Percentiles rank a stretch among this genome's conserved stretches.
These are phyloP conservation scores for Leucosporidium creatinivorum DNA, from an alignment of 768 basidiomycete species.

Conservation along the genomic window DNA sequence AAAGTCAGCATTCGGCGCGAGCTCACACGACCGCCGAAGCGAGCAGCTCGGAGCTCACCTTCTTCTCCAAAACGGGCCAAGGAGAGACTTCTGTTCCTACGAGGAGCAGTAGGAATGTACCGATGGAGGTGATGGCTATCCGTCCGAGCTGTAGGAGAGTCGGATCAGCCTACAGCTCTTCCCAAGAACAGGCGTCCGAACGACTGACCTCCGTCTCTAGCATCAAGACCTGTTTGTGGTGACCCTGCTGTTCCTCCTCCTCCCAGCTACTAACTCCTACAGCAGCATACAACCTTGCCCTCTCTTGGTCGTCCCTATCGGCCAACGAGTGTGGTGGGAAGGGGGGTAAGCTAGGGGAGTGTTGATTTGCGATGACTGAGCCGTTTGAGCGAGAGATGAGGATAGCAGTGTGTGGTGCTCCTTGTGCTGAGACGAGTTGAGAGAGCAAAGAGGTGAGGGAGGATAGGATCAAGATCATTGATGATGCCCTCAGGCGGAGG, in stretches of 20 bases:
- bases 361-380: conserved; percentile 14
- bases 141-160: conserved; percentile 17
- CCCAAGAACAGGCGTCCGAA: too few relatives aligned
- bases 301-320: conserved; percentile 6
- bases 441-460: conserved; percentile 7
- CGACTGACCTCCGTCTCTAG: conserved; percentile 23
- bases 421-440: background rate
- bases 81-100: conserved; percentile 19
- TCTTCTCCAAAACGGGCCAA: conserved; percentile 31
- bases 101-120: conserved; percentile 29
- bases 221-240: conserved; percentile 7
- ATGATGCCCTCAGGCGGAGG: background rate
- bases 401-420: conserved; percentile 23
- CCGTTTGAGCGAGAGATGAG: conserved; percentile 5
- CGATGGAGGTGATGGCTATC: conserved; percentile 2
- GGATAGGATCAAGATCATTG: conserved; percentile 7
- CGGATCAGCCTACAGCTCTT: background rate
- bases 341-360: background rate
- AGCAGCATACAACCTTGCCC: conserved; percentile 22
- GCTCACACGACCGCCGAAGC: too few relatives aligned
- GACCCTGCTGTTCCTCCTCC: background rate
- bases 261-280: conserved; percentile 18
- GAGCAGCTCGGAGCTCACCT: conserved; percentile 8
- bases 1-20: too few relatives aligned
- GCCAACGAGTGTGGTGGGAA: background rate